These are phyloP conservation scores for Pythium vanterpoolii DNA, from an alignment of 352 stramenopile genomes.

Conservation along the genomic window DNA sequence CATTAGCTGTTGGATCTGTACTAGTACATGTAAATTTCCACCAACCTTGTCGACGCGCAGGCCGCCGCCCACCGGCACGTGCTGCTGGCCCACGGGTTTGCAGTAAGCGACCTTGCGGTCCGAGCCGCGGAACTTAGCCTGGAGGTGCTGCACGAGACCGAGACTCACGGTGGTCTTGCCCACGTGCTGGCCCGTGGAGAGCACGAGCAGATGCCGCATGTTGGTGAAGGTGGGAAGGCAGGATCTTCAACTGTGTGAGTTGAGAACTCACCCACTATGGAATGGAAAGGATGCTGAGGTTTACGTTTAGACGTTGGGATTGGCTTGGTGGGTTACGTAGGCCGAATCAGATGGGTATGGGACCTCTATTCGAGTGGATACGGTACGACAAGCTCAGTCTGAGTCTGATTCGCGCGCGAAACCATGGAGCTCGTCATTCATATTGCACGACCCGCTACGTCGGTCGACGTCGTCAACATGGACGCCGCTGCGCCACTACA, in stretches of 20 bases:
- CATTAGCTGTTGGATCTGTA: background rate
- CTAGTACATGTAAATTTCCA: background rate
- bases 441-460: background rate
- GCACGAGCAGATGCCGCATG: constrained; percentile 72
- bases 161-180: constrained; percentile 97
- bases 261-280: constrained; percentile 9
- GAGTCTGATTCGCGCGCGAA: constrained; percentile 15
- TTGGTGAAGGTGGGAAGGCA: background rate
- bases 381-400: background rate
- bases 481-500: background rate
- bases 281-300: background rate
- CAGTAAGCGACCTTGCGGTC: constrained; percentile 86
- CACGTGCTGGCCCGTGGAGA: constrained; percentile 95
- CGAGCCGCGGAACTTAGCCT: constrained; percentile 82
- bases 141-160: constrained; percentile 92
- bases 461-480: background rate
- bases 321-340: constrained; percentile 4
- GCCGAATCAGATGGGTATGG: constrained; percentile 9
- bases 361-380: constrained; percentile 6
- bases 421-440: background rate
- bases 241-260: background rate
- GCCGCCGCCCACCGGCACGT: constrained; percentile 74
- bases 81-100: constrained; percentile 96
- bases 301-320: too few relatives aligned
- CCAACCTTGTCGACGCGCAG: constrained; percentile 86